Percentiles rank a stretch among this genome's conserved stretches.
Conservation (phyloP, 495 filamentous ascomycete genomes). For the Podospora conica region DNA sequence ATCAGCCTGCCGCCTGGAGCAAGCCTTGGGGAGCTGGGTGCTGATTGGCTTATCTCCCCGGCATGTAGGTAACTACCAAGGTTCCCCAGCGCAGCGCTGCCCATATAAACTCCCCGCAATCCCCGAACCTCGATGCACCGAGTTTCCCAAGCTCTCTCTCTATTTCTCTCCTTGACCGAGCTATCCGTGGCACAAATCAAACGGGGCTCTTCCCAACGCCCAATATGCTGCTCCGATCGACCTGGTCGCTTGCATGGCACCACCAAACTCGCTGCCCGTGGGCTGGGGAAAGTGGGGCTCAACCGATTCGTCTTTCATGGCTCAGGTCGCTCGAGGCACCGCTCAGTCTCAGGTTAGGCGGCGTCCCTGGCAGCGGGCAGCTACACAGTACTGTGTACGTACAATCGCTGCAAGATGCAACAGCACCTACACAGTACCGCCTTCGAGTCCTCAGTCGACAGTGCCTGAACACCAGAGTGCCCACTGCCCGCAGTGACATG, state of each 20-base stretch:
- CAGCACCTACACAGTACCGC: no score
- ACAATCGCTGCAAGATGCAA: not conserved
- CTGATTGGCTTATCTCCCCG: conserved; percentile 14
- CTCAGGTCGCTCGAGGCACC: not conserved
- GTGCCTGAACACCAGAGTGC: not conserved
- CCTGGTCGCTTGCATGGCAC: conserved; percentile 9
- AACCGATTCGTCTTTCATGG: not conserved
- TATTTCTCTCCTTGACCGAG: not conserved
- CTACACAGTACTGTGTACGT: no score
- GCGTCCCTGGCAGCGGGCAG: not conserved
- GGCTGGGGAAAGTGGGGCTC: not conserved
- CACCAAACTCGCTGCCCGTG: not conserved
- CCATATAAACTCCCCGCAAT: not conserved
- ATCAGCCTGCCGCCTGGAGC: conserved; percentile 27
- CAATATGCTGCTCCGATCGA: not conserved
- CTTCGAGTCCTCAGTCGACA: not conserved
- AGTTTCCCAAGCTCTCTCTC: not conserved
- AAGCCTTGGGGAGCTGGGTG: not conserved
- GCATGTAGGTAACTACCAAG: not conserved
- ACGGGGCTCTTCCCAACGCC: not conserved
- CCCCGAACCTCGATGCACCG: not conserved
- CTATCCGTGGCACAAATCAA: not conserved
- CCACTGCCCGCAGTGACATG: not conserved
- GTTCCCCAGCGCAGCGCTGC: not conserved
- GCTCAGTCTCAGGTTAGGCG: not conserved